Evolutionary conservation across 2,329 filamentous ascomycete species (phyloP).

Genomic region (Fusarium xyrophilum): DNA sequence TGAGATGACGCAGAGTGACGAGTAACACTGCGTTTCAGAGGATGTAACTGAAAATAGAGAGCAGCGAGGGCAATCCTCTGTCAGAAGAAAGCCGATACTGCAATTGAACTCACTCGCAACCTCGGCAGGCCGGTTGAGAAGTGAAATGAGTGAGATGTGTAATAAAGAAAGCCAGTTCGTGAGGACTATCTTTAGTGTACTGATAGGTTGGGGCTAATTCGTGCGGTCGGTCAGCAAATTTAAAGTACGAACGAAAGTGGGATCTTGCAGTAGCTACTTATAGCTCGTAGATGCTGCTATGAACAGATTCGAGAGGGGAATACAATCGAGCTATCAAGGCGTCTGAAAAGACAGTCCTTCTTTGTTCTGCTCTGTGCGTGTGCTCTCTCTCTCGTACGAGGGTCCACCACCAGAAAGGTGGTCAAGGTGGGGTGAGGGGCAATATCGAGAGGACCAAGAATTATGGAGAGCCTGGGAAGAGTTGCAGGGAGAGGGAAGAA

Average conservation of each 20-base stretch:
- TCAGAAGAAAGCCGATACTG: background rate
- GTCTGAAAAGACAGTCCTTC: constrained; percentile 24
- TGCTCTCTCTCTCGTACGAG: constrained; percentile 22
- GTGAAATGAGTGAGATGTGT: constrained; percentile 2
- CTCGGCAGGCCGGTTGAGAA: background rate
- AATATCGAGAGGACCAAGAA: constrained; percentile 12
- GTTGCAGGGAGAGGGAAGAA: constrained; percentile 25
- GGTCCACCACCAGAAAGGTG: constrained; percentile 29
- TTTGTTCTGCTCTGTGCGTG: constrained; percentile 30
- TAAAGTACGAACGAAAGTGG: background rate
- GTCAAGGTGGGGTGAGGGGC: constrained; percentile 31
- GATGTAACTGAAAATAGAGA: background rate
- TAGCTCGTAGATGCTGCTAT: background rate
- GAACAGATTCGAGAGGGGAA: background rate
- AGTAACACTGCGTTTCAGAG: background rate
- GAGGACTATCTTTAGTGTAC: background rate
- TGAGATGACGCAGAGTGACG: constrained; percentile 21
- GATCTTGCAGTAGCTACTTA: background rate
- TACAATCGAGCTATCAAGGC: background rate
- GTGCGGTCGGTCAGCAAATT: background rate
- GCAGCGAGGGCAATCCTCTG: background rate
- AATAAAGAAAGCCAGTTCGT: constrained; percentile 10
- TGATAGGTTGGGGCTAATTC: background rate
- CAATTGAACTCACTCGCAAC: background rate
- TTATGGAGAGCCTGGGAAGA: constrained; percentile 28